phyloP scores from a whole-genome alignment of 768 basidiomycete species.

The Naganishia onofrii region DNA sequence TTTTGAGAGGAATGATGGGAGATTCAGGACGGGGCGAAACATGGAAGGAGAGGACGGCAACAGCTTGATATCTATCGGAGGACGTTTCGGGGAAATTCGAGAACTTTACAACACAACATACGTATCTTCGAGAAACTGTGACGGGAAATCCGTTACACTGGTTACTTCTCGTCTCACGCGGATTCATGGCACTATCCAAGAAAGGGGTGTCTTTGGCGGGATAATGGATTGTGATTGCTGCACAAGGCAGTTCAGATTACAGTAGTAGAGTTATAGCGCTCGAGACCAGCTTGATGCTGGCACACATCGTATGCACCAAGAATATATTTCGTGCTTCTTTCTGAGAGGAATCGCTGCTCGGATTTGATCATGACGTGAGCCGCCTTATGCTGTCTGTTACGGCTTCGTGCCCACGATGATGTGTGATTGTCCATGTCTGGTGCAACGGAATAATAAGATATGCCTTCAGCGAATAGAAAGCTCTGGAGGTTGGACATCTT shows the following conservation, averaged over 20 bases:
- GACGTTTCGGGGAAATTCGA: background rate
- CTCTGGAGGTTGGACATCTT: too few species aligned
- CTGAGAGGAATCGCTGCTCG: background rate
- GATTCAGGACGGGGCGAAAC: conserved; percentile 2
- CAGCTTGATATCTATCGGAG: conserved; percentile 6
- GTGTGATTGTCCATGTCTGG: background rate
- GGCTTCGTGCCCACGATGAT: too few species aligned
- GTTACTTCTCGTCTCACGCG: background rate
- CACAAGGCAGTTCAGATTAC: background rate
- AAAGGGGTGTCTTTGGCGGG: background rate
- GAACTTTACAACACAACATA: background rate
- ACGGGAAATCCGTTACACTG: background rate
- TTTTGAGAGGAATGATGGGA: background rate
- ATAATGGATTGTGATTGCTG: background rate
- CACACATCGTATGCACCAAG: background rate
- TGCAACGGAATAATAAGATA: background rate
- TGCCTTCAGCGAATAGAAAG: background rate
- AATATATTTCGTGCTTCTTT: background rate
- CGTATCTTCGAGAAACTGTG: background rate
- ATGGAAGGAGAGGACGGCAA: conserved; percentile 2
- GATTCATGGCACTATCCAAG: background rate
- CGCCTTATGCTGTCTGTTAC: too few species aligned
- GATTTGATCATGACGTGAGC: too few species aligned
- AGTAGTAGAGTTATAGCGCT: background rate
- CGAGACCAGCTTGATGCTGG: background rate